Evolutionary conservation across 1,284 basidiomycete species (phyloP), one percentile per base, ranked within the genome.

Genomic region (Apiotrichum porosum): DNA sequence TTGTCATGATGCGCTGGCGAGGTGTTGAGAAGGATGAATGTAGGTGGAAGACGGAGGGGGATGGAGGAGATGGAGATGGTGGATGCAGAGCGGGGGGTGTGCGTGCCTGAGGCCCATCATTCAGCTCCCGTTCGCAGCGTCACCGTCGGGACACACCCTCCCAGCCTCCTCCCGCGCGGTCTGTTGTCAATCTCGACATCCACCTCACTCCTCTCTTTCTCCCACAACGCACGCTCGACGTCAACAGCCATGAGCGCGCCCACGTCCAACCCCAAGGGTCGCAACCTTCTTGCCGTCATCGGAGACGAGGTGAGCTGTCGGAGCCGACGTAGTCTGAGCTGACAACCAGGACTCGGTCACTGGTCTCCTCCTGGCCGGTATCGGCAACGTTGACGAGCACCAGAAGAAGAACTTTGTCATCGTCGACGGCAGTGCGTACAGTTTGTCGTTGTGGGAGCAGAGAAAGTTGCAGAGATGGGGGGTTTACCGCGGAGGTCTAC

Each of bases 321-420:
- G 26, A 28, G 26, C 26, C 12, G 26, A 28, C 26, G 26, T 12
- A 28, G 26, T 12, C 26, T 28, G 12, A 26, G 22, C 49, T 45
- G 24, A 50, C 28, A 31, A 19, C 15, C 63, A 95, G 92, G 93
- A 97, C 75, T 90, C 92, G 2, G 88, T 97, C 55, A 97, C 92
- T 0, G 92, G 92, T 34, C 79, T 95, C 17, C 80, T 97, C 37
- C 80, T 97, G 40, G 92, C 92, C 13, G 92, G 92, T 34, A 83
- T 95, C 45, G 92, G 92, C 1, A 85, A 97, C 71, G 79, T 95
- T 56, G 84, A 86, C 61, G 82, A 86, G 53, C 80, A 86, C 45
- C 87, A 89, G 75, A 88, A 85, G 79, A 93, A 94, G 84, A 97
- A 95, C 78, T 95, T 97, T 69, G 77, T 95, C 42, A 83, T 95